Evolutionary conservation across 179 eudicot genomes (phyloP), one percentile per base, ranked within the genome.

Genomic region (Drosera spatulata): DNA sequence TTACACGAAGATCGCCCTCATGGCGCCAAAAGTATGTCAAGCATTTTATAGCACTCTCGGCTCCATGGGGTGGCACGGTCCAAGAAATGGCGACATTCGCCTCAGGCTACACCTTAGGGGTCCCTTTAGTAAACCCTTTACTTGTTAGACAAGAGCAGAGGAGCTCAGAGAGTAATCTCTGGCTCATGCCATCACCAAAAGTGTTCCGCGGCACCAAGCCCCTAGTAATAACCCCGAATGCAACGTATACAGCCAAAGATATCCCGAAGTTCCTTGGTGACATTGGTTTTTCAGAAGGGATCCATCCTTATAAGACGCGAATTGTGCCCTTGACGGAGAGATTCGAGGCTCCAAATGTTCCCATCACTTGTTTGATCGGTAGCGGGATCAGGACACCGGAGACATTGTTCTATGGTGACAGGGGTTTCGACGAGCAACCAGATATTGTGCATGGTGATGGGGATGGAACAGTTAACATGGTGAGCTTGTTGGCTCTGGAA

Each of bases 11-110:
- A 69, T 41, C 77, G 6, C 51, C 41, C 9, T 64, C 83, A 2
- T 91, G 98, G 98, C 82, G 88, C 51, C 68, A 63, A 37, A 75
- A 71, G 10, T 79, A 59, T 64, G 66, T 91, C 57, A 84, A 86
- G 63, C 98, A 91, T 67, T 81, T 88, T 7, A 63, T 91, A 1
- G 78, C 98, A 0, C 60, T 91, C 38, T 74, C 98, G 0, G 69
- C 95, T 0, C 96, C 96, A 1, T 91, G 98, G 98, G 91, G 84
- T 2, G 98, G 98, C 22, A 77, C 95, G 0, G 84, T 80, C 39
- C 82, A 82, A 33, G 82, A 79, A 67, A 70, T 91, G 87, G 80
- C 78, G 55, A 86, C 98, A 49, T 88, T 88, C 14, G 95, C 88
- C 0, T 88, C 95, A 1, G 98, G 98, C 4, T 75, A 78, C 44